Evolutionary conservation across 352 stramenopile species (phyloP).

Genomic region (Blastocystis sp.): DNA sequence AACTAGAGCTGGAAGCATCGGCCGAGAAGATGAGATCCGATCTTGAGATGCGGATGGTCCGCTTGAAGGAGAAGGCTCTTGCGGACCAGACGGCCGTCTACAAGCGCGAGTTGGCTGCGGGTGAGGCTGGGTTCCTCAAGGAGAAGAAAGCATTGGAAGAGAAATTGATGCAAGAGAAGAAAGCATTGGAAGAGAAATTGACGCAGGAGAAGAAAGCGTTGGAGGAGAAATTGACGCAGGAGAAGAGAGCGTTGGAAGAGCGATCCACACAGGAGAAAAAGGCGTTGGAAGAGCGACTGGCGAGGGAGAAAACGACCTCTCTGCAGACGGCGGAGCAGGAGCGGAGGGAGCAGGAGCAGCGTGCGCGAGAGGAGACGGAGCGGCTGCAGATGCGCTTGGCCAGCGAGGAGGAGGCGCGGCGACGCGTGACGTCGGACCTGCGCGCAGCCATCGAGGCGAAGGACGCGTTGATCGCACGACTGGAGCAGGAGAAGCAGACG

Average conservation of each 20-base stretch:
- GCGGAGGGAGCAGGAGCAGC: background rate
- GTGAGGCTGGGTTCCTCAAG: background rate
- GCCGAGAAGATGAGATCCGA: background rate
- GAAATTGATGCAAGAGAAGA: background rate
- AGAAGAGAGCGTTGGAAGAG: background rate
- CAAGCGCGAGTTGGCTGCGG: background rate
- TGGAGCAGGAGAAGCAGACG: background rate
- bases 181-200: background rate
- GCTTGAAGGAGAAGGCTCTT: background rate
- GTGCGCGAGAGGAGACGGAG: background rate
- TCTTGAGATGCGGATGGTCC: constrained; percentile 13
- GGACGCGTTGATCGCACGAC: background rate
- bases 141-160: background rate
- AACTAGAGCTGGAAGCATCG: background rate
- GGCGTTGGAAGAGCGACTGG: background rate
- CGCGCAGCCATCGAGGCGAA: background rate
- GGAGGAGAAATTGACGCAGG: background rate
- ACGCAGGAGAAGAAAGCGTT: background rate
- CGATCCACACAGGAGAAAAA: background rate
- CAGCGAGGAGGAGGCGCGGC: too few species aligned
- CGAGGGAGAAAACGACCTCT: background rate
- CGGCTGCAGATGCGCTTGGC: background rate
- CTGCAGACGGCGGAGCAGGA: background rate
- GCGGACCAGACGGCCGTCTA: background rate
- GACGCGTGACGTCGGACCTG: background rate